Evolutionary conservation across 208 protist genomes (phyloP), one percentile per base, ranked within the genome.

Genomic region (Leishmania turanica): DNA sequence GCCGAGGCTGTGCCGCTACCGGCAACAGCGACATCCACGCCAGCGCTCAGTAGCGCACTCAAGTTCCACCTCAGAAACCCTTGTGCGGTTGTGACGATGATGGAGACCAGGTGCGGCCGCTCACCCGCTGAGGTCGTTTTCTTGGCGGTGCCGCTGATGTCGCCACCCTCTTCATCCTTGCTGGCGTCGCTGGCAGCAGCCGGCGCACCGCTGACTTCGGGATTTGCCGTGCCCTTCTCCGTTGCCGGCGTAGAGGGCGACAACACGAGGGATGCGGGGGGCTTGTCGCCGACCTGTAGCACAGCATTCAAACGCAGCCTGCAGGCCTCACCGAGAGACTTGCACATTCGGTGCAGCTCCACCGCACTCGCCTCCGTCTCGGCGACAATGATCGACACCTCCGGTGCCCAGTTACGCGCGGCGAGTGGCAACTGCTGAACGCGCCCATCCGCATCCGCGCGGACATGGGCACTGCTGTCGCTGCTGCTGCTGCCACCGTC

Each of bases 361-460:
- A 56, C 77, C 37, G 84, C 85, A 53, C 69, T 72, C 45, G 75
- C 49, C 69, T 89, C 88, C 27, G 58, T 86, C 78, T 82, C 86
- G 8, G 87, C 86, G 0, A 92, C 37, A 24, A 91, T 75, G 7
- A 90, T 56, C 27, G 85, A 82, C 75, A 87, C 87, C 78, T 90
- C 80, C 19, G 81, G 79, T 2, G 79, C 54, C 81, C 82, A 79
- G 68, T 92, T 65, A 31, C 60, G 40, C 75, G 84, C 65, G 58
- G 51, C 11, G 31, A 37, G 31, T 31, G 82, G 73, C 21, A 85
- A 2, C 72, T 81, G 71, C 15, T 37, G 60, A 53, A 85, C 77
- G 6, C 82, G 82, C 31, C 82, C 82, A 66, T 85, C 77, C 0
- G 49, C 77, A 24, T 49, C 69, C 7, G 73, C 27, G 53, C 56